Percentiles rank a stretch among this genome's conserved stretches.
phyloP scores from a whole-genome alignment of 768 basidiomycete genomes.

The Crepidotus variabilis region DNA sequence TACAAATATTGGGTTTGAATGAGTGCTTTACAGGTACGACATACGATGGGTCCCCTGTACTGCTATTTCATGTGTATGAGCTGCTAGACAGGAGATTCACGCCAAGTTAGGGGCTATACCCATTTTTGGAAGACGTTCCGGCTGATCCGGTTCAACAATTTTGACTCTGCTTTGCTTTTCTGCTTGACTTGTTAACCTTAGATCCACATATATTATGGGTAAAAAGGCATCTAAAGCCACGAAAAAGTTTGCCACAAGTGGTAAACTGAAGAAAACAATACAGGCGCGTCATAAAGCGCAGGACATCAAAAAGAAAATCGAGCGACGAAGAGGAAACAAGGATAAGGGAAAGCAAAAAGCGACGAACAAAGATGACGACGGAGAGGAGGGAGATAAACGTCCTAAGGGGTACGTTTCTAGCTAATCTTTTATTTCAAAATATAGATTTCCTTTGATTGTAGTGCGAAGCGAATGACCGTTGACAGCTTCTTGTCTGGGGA shows the following conservation, averaged over 20 bases:
- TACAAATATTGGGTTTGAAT: too few relatives aligned
- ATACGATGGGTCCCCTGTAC: too few relatives aligned
- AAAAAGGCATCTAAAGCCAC: slow-evolving; percentile 75
- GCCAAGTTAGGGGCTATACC: too few relatives aligned
- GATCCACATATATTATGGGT: slow-evolving; percentile 26
- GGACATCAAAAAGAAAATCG: slow-evolving; percentile 66
- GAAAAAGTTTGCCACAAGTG: slow-evolving; percentile 85
- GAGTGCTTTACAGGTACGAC: too few relatives aligned
- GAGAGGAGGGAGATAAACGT: slow-evolving; percentile 21
- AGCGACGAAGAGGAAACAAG: slow-evolving; percentile 51
- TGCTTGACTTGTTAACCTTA: neutral
- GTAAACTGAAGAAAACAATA: slow-evolving; percentile 85
- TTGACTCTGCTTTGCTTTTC: neutral
- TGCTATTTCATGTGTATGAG: too few relatives aligned
- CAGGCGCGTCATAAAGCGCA: slow-evolving; percentile 80
- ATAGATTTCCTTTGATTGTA: slow-evolving; percentile 15
- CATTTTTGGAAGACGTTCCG: neutral
- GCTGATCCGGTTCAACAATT: neutral
- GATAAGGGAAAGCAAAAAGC: slow-evolving; percentile 29
- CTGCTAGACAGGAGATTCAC: too few relatives aligned
- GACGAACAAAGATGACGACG: slow-evolving; percentile 31
- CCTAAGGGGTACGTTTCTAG: slow-evolving; percentile 12
- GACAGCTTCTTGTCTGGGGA: slow-evolving; percentile 72
- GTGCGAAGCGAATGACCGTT: slow-evolving; percentile 59
- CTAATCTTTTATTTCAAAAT: too few relatives aligned